A percentile compares a stretch with the other conserved stretches of the same genome.
These are phyloP conservation scores for Gaertneriomyces semiglobifer DNA, from an alignment of 192 early-diverging fungal genomes.

Conservation along the genomic window DNA sequence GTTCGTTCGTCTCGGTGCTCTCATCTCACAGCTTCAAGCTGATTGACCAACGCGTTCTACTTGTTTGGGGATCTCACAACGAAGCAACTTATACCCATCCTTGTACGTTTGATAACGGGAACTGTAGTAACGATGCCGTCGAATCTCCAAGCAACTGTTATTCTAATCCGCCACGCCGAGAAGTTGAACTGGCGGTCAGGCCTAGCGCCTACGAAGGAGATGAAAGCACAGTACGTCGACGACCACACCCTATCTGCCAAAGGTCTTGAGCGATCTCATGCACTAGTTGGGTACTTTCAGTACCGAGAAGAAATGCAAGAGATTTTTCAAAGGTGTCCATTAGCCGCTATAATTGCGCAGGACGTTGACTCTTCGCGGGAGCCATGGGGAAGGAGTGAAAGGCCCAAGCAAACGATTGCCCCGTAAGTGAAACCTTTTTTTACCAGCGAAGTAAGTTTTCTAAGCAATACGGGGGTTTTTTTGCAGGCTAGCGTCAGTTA, in stretches of 20 bases:
- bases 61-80: too few relatives aligned
- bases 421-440: conserved; percentile 24
- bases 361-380: conserved; percentile 30
- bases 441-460: neutral
- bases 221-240: conserved; percentile 43
- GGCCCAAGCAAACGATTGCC: conserved; percentile 40
- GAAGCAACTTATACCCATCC: too few relatives aligned
- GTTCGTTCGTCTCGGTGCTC: too few relatives aligned
- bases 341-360: conserved; percentile 42
- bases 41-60: too few relatives aligned
- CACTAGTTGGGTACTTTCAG: conserved; percentile 45
- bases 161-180: conserved; percentile 54
- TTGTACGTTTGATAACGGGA: neutral
- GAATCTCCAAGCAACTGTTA: conserved; percentile 26
- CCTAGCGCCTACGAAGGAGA: conserved; percentile 12
- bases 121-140: neutral
- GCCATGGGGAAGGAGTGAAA: conserved; percentile 30
- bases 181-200: conserved; percentile 46
- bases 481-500: too few relatives aligned
- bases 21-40: too few relatives aligned
- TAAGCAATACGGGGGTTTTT: too few relatives aligned
- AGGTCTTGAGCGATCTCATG: conserved; percentile 44
- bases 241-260: conserved; percentile 44
- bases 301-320: conserved; percentile 37
- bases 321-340: conserved; percentile 29